These are phyloP conservation scores for Xerophyta viscosa DNA, from an alignment of 106 monocot species.

Conservation along the genomic window DNA sequence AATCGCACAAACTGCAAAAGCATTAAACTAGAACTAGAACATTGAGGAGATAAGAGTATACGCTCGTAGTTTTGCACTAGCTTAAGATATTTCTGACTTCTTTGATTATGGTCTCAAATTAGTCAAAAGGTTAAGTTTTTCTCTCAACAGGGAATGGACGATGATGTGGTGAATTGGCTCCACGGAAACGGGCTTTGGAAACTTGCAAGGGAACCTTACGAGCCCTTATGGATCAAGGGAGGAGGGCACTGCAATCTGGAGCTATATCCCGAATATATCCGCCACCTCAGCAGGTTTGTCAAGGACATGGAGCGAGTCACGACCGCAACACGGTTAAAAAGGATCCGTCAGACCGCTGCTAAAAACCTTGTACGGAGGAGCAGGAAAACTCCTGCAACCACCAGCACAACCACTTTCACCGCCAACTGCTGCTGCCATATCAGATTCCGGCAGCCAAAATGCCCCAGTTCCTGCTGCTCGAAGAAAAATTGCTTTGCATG, in stretches of 20 bases:
- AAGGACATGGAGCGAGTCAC: constrained; percentile 68
- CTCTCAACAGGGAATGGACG: constrained; percentile 51
- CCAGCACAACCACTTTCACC: neutral
- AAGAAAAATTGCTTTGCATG: too few relatives aligned
- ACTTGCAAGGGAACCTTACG: constrained; percentile 57
- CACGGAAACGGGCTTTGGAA: constrained; percentile 66
- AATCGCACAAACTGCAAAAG: too few relatives aligned
- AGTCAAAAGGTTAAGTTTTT: too few relatives aligned
- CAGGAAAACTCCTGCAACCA: neutral
- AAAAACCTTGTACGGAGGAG: neutral
- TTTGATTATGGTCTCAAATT: too few relatives aligned
- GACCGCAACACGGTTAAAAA: constrained; percentile 42
- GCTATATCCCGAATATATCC: constrained; percentile 68
- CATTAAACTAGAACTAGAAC: too few relatives aligned
- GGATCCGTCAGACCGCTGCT: constrained; percentile 36
- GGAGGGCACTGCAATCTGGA: constrained; percentile 85
- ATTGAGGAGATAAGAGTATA: too few relatives aligned
- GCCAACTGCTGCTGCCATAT: too few relatives aligned
- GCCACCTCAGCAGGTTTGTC: constrained; percentile 53
- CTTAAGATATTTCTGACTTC: too few relatives aligned
- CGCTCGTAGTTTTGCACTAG: too few relatives aligned
- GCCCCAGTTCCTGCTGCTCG: too few relatives aligned
- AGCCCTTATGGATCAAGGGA: constrained; percentile 84
- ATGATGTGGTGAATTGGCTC: constrained; percentile 65
- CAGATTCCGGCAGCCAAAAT: too few relatives aligned